Base-by-base conservation (phyloP, 2,329 filamentous ascomycete species). In the Alternaria atra region DNA sequence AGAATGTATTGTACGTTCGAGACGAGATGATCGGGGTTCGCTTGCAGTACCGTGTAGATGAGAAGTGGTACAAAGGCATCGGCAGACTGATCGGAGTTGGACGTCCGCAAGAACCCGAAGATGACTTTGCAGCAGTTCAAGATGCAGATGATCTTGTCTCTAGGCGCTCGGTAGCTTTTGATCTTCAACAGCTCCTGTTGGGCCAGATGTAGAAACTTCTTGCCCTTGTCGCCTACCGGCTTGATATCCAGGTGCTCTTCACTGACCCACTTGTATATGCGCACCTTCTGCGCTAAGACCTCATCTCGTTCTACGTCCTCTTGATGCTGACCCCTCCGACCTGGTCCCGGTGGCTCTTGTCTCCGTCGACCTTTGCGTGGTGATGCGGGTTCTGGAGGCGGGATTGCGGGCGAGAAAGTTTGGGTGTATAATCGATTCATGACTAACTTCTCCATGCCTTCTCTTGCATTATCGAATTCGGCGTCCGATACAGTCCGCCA, bases 41-140 rank as follows among this genome's bases (percentile, higher is more conserved):
- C 93, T 79, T 95, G 92, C 27, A 99, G 84, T 12, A 98, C 94
- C 27, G 97, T 95, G 71, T 97, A 98, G 58, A 99, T 99, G 57
- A 99, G 85, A 29, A 98, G 85, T 3, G 5, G 95, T 91, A 76
- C 93, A 71, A 99, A 99, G 0, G 94, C 93, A 80, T 99, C 95
- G 12, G 95, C 95, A 1, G 94, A 98, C 23, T 94, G 94, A 76
- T 99, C 95, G 1, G 91, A 91, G 79, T 97, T 96, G 54, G 92
- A 89, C 76, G 97, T 96, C 68, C 94, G 94, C 53, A 99, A 83
- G 50, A 97, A 88, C 17, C 94, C 95, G 79, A 99, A 98, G 65
- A 99, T 98, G 65, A 99, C 96, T 80, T 99, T 99, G 87, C 95
- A 99, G 81, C 94, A 97, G 80, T 99, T 99, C 57, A 99, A 82